These are phyloP conservation scores for Nyssa sinensis DNA, from an alignment of 148 eudicot genomes.

Conservation along the genomic window DNA sequence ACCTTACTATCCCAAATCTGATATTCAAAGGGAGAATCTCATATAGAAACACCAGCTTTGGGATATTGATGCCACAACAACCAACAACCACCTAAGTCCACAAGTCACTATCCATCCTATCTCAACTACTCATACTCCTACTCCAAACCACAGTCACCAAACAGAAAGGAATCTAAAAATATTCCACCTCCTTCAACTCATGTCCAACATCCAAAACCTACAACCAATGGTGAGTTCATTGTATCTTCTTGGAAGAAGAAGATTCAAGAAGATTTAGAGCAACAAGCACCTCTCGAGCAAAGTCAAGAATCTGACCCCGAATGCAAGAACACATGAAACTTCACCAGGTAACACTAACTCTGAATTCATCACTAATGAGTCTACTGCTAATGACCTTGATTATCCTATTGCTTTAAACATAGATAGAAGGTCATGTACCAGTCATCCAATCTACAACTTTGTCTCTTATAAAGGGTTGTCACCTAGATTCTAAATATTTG, in stretches of 20 bases:
- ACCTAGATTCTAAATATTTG: background rate
- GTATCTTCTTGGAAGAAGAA: background rate
- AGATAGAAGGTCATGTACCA: background rate
- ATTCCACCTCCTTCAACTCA: background rate
- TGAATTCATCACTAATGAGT: background rate
- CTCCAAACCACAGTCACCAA: background rate
- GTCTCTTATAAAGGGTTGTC: conserved; percentile 1
- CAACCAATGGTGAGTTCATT: background rate
- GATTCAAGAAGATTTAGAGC: conserved; percentile 1
- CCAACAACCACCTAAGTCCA: background rate
- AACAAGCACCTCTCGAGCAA: background rate
- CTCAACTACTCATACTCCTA: background rate
- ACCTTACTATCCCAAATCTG: background rate
- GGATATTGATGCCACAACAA: background rate
- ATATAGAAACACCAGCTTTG: background rate
- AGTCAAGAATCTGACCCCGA: background rate
- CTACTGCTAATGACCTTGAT: background rate
- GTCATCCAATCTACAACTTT: too few relatives aligned
- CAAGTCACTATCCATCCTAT: background rate
- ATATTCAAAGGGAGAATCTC: conserved; percentile 2
- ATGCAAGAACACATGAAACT: background rate
- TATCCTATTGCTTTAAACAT: background rate
- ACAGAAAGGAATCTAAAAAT: background rate
- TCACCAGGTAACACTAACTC: conserved; percentile 1
- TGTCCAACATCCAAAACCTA: background rate